A percentile compares a stretch with the other conserved stretches of the same genome.
Conservation (phyloP, 805 yeast species). For the Metschnikowia lunata region DNA sequence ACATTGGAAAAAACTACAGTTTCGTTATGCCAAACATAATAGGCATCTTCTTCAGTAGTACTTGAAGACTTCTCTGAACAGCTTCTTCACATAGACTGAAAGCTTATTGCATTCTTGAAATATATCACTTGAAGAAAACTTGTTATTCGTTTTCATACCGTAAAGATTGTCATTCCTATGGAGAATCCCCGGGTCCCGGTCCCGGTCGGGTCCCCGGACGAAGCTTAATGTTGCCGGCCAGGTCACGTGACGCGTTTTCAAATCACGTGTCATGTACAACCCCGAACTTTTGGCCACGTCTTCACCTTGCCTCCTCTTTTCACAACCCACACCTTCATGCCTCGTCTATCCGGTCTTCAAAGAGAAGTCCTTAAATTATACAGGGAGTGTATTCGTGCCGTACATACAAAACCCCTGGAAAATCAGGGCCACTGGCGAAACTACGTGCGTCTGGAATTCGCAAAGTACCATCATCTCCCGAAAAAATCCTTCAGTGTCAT, state of each 20-base stretch:
- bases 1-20: no score
- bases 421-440: slow-evolving; percentile 39
- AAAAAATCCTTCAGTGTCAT: slow-evolving; percentile 81
- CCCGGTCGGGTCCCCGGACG: no score
- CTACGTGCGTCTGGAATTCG: slow-evolving; percentile 61
- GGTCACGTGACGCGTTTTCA: not conserved
- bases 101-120: no score
- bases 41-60: no score
- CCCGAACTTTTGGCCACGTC: slow-evolving; percentile 13
- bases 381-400: slow-evolving; percentile 44
- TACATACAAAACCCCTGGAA: slow-evolving; percentile 44
- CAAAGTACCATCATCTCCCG: slow-evolving; percentile 50
- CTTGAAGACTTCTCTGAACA: no score
- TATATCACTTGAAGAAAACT: no score
- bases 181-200: no score
- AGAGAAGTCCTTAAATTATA: slow-evolving; percentile 48
- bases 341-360: slow-evolving; percentile 41
- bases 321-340: slow-evolving; percentile 20
- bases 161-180: no score
- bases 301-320: slow-evolving; percentile 34
- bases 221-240: no score
- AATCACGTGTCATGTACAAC: slow-evolving; percentile 1
- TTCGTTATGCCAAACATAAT: no score
- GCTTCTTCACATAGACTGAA: no score
- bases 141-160: no score